Percentiles rank a stretch among this genome's conserved stretches.
phyloP scores from a whole-genome alignment of 164 flowering plant genomes.

The Berberis thunbergii region DNA sequence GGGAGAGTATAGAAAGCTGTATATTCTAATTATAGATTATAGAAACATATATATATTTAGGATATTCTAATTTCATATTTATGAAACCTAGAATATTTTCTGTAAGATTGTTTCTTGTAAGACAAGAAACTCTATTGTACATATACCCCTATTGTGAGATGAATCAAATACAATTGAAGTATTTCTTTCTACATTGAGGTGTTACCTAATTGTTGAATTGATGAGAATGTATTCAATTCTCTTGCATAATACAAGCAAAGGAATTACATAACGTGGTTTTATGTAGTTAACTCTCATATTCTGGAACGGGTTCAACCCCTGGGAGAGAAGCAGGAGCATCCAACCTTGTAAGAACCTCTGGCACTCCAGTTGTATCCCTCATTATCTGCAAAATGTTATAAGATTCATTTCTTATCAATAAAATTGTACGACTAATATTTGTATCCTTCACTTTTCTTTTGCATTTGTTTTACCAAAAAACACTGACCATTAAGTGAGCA shows the following conservation, averaged over 20 bases:
- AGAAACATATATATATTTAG: too few species aligned
- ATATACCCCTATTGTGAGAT: too few species aligned
- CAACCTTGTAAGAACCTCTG: slow-evolving; percentile 79
- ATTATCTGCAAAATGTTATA: slow-evolving; percentile 43
- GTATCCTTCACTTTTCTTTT: background rate
- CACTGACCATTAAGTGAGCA: too few species aligned
- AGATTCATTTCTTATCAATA: background rate
- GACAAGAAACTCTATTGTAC: too few species aligned
- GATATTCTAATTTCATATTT: too few species aligned
- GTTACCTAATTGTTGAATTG: background rate
- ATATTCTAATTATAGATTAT: too few species aligned
- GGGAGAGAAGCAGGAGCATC: slow-evolving; percentile 30
- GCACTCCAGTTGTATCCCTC: slow-evolving; percentile 64
- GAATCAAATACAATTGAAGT: too few species aligned
- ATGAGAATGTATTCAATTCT: background rate
- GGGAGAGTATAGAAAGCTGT: too few species aligned
- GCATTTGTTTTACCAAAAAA: too few species aligned
- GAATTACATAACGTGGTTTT: background rate
- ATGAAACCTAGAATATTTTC: too few species aligned
- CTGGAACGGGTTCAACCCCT: slow-evolving; percentile 29
- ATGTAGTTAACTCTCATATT: slow-evolving; percentile 49
- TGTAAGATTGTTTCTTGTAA: too few species aligned
- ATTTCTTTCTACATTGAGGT: too few species aligned
- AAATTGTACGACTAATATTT: background rate
- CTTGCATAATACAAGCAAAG: background rate